Base-by-base conservation (phyloP, 352 stramenopile species). In the Pythium biforme region DNA sequence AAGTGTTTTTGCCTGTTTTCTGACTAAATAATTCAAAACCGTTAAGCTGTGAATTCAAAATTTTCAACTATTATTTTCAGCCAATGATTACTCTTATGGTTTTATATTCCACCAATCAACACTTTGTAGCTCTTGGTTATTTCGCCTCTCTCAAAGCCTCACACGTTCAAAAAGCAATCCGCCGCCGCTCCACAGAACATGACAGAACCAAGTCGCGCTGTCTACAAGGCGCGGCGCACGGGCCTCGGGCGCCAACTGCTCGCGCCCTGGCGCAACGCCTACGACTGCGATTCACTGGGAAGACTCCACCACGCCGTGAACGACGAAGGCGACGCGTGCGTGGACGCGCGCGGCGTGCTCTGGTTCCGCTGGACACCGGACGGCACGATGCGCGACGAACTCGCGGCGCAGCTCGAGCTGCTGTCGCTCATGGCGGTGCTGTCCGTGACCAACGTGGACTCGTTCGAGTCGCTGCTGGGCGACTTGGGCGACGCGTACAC, bases 301-400 rank as follows among this genome's bases (percentile, higher is more conserved):
- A 41, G 34, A n/a, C 54, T 61, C 40, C 33, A 61, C 29, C 54
- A 43, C 17, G 11, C 54, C 20, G 25, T 61, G 27, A 27, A 53
- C n/a, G 54, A 61, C 26, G 54, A 61, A 45, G 54, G 54, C 3
- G 54, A 61, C 27, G 26, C 19, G 25, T 61, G 40, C 25, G 54
- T 61, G 40, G 54, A 53, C 27, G 40, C 27, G 19, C 26, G 53
- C 27, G 54, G 54, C 26, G 40, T 61, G 26, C 41, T 61, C 9
- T 61, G 54, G 54, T 61, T 61, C 54, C 41, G 47, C 40, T 61
- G 54, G 54, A 53, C n/a, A 41, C 54, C 19, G 19, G 11, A 7
- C 37, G 9, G 25, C 9, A 7, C 5, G n/a, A 37, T 34, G 12
- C 23, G 25, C 10, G 11, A 0, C 3, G 22, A 31, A 9, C 41